These are phyloP conservation scores for Lachnellula cervina DNA, from an alignment of 2,329 filamentous ascomycete genomes.

Conservation along the genomic window DNA sequence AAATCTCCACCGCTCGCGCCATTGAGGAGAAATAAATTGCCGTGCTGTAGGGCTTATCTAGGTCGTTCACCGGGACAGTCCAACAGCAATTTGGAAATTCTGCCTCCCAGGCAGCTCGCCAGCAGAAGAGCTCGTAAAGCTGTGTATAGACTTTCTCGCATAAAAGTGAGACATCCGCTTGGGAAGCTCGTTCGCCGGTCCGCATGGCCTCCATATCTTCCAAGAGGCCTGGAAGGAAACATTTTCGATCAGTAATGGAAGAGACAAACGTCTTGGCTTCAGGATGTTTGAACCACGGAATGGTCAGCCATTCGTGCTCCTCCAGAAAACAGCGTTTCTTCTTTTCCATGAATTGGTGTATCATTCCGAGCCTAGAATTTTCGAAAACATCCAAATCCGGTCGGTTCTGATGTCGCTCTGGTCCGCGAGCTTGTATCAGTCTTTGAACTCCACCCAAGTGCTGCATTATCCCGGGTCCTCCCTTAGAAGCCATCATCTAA, in stretches of 20 bases:
- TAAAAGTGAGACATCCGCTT: constrained; percentile 2
- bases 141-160: constrained; percentile 1
- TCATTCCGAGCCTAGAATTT: constrained; percentile 3
- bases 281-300: constrained; percentile 14
- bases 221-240: constrained; percentile 7
- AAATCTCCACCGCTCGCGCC: constrained; percentile 4
- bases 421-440: constrained; percentile 9
- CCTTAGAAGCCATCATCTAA: constrained; percentile 13
- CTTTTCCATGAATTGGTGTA: constrained; percentile 9
- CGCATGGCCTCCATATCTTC: constrained; percentile 13
- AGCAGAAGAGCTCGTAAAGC: constrained; percentile 4
- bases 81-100: constrained; percentile 8
- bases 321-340: constrained; percentile 14
- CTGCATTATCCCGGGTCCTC: constrained; percentile 6
- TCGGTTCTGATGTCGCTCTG: constrained; percentile 10
- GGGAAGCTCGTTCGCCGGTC: neutral
- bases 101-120: constrained; percentile 9
- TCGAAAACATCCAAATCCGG: constrained; percentile 12
- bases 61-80: constrained; percentile 1
- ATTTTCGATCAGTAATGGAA: constrained; percentile 5
- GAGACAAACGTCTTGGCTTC: constrained; percentile 8
- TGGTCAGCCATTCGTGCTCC: constrained; percentile 6
- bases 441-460: constrained; percentile 10
- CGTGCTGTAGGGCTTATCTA: constrained; percentile 5
- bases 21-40: constrained; percentile 8